Conservation (phyloP, 2,329 filamentous ascomycete genomes). For the Aspergillus intermedius region DNA sequence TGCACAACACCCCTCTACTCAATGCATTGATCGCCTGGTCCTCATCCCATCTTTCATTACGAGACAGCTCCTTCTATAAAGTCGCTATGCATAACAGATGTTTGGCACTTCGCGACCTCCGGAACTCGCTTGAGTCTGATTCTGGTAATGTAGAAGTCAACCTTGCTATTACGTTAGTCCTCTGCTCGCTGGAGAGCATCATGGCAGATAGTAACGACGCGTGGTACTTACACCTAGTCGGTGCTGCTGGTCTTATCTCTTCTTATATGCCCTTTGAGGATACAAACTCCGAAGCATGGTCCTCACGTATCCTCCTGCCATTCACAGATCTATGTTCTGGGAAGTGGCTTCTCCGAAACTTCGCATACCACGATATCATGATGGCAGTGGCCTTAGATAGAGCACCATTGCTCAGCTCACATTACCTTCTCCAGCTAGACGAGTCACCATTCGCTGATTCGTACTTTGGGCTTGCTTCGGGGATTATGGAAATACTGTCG, state of each 20-base stretch:
- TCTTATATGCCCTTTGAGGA: neutral
- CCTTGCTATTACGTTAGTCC: constrained; percentile 5
- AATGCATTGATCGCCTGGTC: constrained; percentile 8
- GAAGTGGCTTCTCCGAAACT: constrained; percentile 7
- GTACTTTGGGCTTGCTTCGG: constrained; percentile 7
- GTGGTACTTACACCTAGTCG: constrained; percentile 7
- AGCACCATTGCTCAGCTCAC: constrained; percentile 3
- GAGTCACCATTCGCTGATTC: constrained; percentile 2
- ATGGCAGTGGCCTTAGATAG: constrained; percentile 6
- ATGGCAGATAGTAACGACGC: constrained; percentile 5
- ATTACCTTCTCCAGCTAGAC: constrained; percentile 4
- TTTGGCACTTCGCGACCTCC: constrained; percentile 1
- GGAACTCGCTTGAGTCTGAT: constrained; percentile 1
- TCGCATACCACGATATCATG: constrained; percentile 7
- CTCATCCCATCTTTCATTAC: constrained; percentile 5
- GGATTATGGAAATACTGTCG: constrained; percentile 3
- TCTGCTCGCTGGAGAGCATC: constrained; percentile 8
- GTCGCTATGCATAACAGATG: constrained; percentile 6
- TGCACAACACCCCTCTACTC: constrained; percentile 5
- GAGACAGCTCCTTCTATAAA: constrained; percentile 3
- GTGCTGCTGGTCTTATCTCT: constrained; percentile 5
- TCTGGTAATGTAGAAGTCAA: constrained; percentile 3
- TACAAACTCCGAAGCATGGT: neutral
- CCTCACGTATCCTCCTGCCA: neutral
- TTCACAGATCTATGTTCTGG: constrained; percentile 5